Base-by-base conservation (phyloP, 129 eudicot genomes). In the Tagetes patula region DNA sequence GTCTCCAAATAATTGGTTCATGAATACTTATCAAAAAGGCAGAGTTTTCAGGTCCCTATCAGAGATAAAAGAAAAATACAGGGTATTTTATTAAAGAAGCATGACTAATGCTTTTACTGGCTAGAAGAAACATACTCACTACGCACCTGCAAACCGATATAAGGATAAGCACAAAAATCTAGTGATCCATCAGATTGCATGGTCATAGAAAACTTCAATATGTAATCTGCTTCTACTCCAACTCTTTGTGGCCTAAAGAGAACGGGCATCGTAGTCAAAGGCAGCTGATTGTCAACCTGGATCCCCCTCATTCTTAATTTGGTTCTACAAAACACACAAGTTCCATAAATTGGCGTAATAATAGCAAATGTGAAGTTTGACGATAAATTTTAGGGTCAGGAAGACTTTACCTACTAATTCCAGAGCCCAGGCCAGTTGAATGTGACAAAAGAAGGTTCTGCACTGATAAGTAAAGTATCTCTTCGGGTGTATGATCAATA, bases 401-500 rank as follows among this genome's bases (percentile, higher is more conserved):
- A 37, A 70, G 60, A 55, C 65, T 65, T 62, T 90, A 95, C 99
- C 99, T 82, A 64, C 91, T 90, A 76, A 89, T 82, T 40, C 97
- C 99, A 76, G 97, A 86, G 64, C 96, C 96, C 73, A 94, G 84
- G 65, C 97, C 99, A 69, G 97, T 79, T 55, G 99, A 88, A 86
- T 88, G 86, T 56, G 97, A 90, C 34, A 95, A 75, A 69, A 84
- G 79, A 86, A 95, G 95, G 70, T 79, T 91, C 81, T 88, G 96
- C 60, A 90, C 68, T 14, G 99, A 90, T 32, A 91, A 52, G 82
- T 95, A 95, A 56, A 95, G 76, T 78, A 95, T 88, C 88, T 95
- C 99, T 82, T 95, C 99, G 12, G 99, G 99, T 69, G 97, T 91
- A 89, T 95, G 99, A 84, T 95, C 99, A 77, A 91, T 78, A 72